Evolutionary conservation across 2,329 filamentous ascomycete genomes (phyloP), one percentile per base, ranked within the genome.

Genomic region (Teratosphaeria viscida): DNA sequence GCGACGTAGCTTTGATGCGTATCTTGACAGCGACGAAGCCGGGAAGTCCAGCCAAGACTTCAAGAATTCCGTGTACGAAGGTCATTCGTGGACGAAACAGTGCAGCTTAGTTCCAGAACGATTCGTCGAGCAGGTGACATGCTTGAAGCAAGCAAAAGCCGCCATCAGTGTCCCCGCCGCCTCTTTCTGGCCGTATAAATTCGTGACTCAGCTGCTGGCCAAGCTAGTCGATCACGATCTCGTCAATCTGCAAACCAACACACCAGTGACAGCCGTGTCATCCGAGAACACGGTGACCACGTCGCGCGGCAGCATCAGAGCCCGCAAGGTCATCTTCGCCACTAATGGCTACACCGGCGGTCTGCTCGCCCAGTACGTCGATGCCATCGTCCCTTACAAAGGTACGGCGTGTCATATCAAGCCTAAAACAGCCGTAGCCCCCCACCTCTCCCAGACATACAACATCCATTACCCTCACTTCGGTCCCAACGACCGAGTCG

Each of bases 201-300:
- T 69, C 19, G 63, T 70, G 7, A 57, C 66, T 6, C 63, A 66
- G 32, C 58, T 70, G 10, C 62, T 69, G 12, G 56, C 59, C 3
- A 65, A 64, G 55, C 61, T 67, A 7, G 58, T 68, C 7, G 55
- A 62, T 14, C 53, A 37, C 27, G 63, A 60, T 8, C 14, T 49
- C 10, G 84, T 90, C 65, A 90, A 90, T 66, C 77, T 92, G 26
- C 88, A 91, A 72, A 90, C 87, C 3, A 83, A 80, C 59, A 91
- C 88, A 6, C 82, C 86, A 0, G 87, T 85, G 1, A 63, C 60
- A 10, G 19, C 57, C 1, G 62, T 72, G 2, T 62, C 65, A 5
- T 0, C 19, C 23, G 0, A 47, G 12, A 59, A 55, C 54, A 59
- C 57, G 16, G 37, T 68, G 35, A 55, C 65, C 32, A 69, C 68